Percentiles rank a stretch among this genome's conserved stretches.
Conservation (phyloP, 352 stramenopile species). For the Phytophthora citricola region DNA sequence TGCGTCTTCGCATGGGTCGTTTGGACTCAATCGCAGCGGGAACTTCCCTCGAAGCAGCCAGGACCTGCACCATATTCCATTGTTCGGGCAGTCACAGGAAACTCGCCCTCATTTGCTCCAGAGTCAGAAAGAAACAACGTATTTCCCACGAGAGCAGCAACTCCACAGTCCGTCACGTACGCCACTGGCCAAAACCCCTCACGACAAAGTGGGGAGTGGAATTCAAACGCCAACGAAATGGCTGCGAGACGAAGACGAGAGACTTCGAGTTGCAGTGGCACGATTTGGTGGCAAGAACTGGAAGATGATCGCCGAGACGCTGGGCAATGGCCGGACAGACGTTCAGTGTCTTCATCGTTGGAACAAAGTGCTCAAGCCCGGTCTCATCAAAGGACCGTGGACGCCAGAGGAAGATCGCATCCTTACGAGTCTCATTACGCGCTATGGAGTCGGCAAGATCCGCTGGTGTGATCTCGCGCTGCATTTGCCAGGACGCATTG, state of each 20-base stretch:
- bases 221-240: slow-evolving; percentile 66
- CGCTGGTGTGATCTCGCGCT: slow-evolving; percentile 88
- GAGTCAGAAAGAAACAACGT: slow-evolving; percentile 57
- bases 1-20: slow-evolving; percentile 29
- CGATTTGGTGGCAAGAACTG: slow-evolving; percentile 94
- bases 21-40: slow-evolving; percentile 16
- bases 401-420: slow-evolving; percentile 89
- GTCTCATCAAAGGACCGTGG: slow-evolving; percentile 90
- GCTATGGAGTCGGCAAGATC: slow-evolving; percentile 89
- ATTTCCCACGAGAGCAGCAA: slow-evolving; percentile 88
- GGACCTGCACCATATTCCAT: slow-evolving; percentile 13
- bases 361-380: slow-evolving; percentile 94
- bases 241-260: slow-evolving; percentile 92
- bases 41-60: slow-evolving; percentile 31
- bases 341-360: slow-evolving; percentile 97
- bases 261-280: slow-evolving; percentile 88
- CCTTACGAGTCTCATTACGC: slow-evolving; percentile 72
- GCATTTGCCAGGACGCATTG: slow-evolving; percentile 85
- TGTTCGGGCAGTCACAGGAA: slow-evolving; percentile 20
- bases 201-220: slow-evolving; percentile 17
- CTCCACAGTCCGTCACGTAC: slow-evolving; percentile 73
- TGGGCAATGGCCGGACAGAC: slow-evolving; percentile 90
- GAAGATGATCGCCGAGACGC: slow-evolving; percentile 93
- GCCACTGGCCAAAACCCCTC: slow-evolving; percentile 18
- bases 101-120: slow-evolving; percentile 10